phyloP scores from a whole-genome alignment of 2,329 filamentous ascomycete genomes.

The Cryphonectria naterciae region DNA sequence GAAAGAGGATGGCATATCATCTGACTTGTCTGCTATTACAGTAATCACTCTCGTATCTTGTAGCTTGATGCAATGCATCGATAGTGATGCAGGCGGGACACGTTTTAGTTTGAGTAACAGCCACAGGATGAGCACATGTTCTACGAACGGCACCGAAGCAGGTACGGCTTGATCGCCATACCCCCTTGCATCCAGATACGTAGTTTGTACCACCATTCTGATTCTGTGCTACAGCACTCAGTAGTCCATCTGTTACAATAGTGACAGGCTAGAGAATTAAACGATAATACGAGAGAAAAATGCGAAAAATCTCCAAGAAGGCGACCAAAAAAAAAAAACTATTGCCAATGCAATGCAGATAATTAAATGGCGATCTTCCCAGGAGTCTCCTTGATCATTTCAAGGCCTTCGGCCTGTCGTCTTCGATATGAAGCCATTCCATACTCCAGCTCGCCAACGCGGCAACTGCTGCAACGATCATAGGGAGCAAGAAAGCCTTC shows the following conservation, averaged over 20 bases:
- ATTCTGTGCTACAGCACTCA: not conserved
- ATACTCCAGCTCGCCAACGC: slow-evolving; percentile 11
- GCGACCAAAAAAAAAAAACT: not conserved
- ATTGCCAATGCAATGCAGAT: not conserved
- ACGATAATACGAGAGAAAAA: not conserved
- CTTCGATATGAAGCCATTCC: slow-evolving; percentile 13
- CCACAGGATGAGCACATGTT: not conserved
- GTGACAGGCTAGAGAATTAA: not conserved
- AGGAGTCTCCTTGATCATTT: not conserved
- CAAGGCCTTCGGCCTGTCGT: not conserved
- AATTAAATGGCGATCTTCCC: too few relatives aligned
- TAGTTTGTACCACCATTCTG: not conserved
- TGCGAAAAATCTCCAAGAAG: not conserved
- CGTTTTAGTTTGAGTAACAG: not conserved
- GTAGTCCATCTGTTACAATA: not conserved
- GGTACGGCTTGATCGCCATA: not conserved
- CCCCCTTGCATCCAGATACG: not conserved
- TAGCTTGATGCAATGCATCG: not conserved
- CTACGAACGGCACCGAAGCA: not conserved
- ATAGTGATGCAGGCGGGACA: not conserved
- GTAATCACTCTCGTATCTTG: not conserved
- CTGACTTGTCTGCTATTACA: not conserved
- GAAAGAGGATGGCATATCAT: not conserved
- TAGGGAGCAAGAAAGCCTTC: slow-evolving; percentile 7
- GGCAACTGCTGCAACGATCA: slow-evolving; percentile 5